Evolutionary conservation across 225 moss, liverwort and hornwort genomes (phyloP).

Genomic region (Physcomitrium patens): DNA sequence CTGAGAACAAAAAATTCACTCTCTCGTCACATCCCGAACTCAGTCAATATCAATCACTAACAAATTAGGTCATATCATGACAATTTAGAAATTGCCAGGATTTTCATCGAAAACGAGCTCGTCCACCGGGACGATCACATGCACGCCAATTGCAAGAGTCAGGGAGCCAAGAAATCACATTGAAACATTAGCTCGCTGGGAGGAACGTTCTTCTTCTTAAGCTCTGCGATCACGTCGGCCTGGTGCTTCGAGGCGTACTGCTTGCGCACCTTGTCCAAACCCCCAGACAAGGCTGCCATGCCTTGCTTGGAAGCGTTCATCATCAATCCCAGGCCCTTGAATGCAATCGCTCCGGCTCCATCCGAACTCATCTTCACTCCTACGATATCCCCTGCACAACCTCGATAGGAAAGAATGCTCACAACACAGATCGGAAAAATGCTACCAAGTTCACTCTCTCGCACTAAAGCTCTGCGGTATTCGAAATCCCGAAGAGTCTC

Average conservation of each 20-base stretch:
- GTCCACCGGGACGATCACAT: too few species aligned
- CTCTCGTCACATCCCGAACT: background rate
- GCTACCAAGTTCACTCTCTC: too few species aligned
- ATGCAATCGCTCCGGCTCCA: conserved; percentile 54
- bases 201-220: conserved; percentile 61
- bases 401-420: background rate
- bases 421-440: too few species aligned
- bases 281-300: conserved; percentile 70
- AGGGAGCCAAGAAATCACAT: conserved; percentile 35
- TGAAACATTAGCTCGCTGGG: conserved; percentile 67
- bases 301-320: conserved; percentile 81
- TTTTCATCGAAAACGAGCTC: background rate
- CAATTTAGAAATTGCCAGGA: background rate
- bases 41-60: background rate
- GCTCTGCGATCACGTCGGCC: conserved; percentile 76
- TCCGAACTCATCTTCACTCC: conserved; percentile 48
- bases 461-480: too few species aligned
- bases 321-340: conserved; percentile 89
- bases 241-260: conserved; percentile 95
- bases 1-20: background rate
- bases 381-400: background rate
- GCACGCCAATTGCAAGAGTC: background rate
- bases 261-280: conserved; percentile 84
- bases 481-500: too few species aligned
- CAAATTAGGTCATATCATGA: conserved; percentile 25